Base-by-base conservation (phyloP, 129 eudicot genomes). In the Helianthus annuus region DNA sequence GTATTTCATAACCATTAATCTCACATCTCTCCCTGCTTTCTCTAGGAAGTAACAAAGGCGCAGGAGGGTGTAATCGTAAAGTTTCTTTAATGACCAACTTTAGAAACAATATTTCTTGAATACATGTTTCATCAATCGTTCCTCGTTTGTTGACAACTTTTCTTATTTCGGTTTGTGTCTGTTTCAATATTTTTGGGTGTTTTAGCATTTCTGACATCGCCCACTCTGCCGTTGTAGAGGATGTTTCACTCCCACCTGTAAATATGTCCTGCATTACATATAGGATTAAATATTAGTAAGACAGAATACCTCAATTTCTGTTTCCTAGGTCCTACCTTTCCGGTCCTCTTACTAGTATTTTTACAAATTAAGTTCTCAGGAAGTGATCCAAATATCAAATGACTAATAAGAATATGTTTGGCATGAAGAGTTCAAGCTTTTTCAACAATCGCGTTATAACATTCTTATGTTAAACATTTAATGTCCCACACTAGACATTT, bases 141-240 rank as follows among this genome's bases (percentile, higher is more conserved):
- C 70, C 66, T 36, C 60, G 73, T 2, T 13, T 52, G 27, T 46
- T 17, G 44, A 83, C 79, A 68, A 81, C 81, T 44, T 73, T 58
- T 67, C 90, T 76, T 68, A 85, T 80, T 70, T 85, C 92, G 1
- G 78, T 72, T 72, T 87, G 85, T 51, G 84, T 77, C 46, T 57
- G 76, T 29, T 72, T 72, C 74, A 88, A 14, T 27, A 85, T 75
- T 32, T 34, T 39, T 7, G 86, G 85, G 64, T 85, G 68, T 42
- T 58, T 85, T 34, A 85, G 8, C 82, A 88, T 62, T 66, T 88
- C 90, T 1, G 83, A 29, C 85, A 82, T 76, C 1, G 82, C 72
- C 90, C 90, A 85, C 16, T 82, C 84, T 7, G 73, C 69, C 0
- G 82, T 59, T 51, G 87, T 73, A 6, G 88, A 69, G 11, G 88